Evolutionary conservation across 495 filamentous ascomycete species (phyloP), one percentile per base, ranked within the genome.

Genomic region (Neurospora sp.): DNA sequence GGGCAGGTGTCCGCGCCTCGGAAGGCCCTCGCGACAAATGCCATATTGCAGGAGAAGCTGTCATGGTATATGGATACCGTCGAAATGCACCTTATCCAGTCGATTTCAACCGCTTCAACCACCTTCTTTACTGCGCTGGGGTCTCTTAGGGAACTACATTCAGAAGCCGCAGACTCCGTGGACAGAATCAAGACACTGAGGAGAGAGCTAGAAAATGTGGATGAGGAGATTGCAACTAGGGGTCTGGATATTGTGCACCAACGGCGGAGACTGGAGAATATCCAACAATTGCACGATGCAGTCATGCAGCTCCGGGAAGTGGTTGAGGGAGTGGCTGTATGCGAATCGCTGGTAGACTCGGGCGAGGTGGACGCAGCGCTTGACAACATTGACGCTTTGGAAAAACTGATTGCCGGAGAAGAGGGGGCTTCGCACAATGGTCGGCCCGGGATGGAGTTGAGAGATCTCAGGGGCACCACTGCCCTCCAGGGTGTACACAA

Each of bases 51-150:
- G 79, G 96, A 99, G 78, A 99, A 99, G 79, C 86, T 99, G 4
- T 98, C 95, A 2, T 99, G 96, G 96, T 99, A 99, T 77, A 98
- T 99, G 96, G 96, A 99, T 79, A 99, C 96, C 0, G 92, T 99
- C 24, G 96, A 99, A 78, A 93, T 98, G 70, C 96, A 99, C 79
- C 86, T 99, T 10, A 98, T 99, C 73, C 94, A 92, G 3, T 97
- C 94, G 0, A 98, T 99, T 28, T 97, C 95, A 3, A 94, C 91
- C 0, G 96, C 96, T 1, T 97, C 94, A 1, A 93, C 92, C 9
- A 97, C 94, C 0, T 99, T 99, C 84, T 99, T 99, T 78, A 95
- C 93, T 0, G 96, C 96, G 0, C 83, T 99, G 13, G 95, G 96
- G 5, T 97, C 94, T 1, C 86, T 99, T 62, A 88, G 91, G 71